Base-by-base conservation (phyloP, 805 yeast genomes). In the Yarrowia osloensis region DNA sequence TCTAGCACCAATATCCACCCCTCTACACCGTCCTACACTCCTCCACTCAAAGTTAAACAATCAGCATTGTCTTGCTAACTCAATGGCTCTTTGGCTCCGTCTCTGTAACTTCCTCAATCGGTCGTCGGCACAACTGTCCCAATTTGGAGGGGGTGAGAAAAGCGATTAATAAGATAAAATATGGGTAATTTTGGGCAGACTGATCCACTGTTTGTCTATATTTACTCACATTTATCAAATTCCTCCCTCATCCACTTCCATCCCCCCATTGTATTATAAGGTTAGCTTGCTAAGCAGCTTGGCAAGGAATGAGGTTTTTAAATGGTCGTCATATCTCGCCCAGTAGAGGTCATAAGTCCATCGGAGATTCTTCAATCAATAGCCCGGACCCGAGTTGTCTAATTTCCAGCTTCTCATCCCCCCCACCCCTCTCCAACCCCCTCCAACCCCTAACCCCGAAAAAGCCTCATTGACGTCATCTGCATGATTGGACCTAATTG, bases 61-160 rank as follows among this genome's bases (percentile, higher is more conserved):
- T 54, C 31, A 24, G 22, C 44, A 54, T 54, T 54, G 61, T 54
- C 61, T 54, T 54, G 61, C 61, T 54, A 54, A 54, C 61, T 54
- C 61, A 54, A 54, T 54, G 61, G 61, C 61, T 9, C 33, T 17
- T 54, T 22, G 31, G 8, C 44, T 37, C 26, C n/a, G 5, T 3
- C 6, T 24, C 33, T 54, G 31, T 12, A 35, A n/a, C 44, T 54
- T 35, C 61, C 44, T 4, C 33, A 21, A 28, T n/a, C 37, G 37
- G 54, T 4, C 19, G 19, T 3, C 24, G 22, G 44, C 11, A 24
- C 24, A 19, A 19, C 17, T 22, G 26, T 21, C 26, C 28, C 2
- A 21, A 21, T 21, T 40, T 0, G 46, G 26, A 1, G n/a, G 19
- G 5, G 19, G 12, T 2, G 19, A 3, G 4, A 35, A 35, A 35